Base-by-base conservation (phyloP, 2,329 filamentous ascomycete genomes). In the Microcyclosporella mali region DNA sequence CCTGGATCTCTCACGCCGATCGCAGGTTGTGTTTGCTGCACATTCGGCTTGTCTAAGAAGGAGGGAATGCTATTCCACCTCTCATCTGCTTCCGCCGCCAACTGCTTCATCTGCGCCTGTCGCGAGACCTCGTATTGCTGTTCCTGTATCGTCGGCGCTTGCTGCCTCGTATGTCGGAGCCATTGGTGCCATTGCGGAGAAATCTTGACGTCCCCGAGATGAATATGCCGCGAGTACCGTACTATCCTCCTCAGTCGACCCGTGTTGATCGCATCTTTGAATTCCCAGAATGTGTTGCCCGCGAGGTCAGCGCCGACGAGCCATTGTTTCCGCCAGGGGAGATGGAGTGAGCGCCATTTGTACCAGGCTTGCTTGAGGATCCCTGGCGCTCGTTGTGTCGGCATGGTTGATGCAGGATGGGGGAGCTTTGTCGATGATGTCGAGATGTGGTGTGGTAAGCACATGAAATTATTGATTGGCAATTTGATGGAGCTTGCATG, bases 201-300 rank as follows among this genome's bases (percentile, higher is more conserved):
- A 31, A 82, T 72, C 53, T 81, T 70, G 31, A 82, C 74, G 56
- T 83, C 79, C 43, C 70, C 68, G 54, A 73, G 73, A 56, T 81
- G 75, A 7, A 70, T 72, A 12, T 44, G 40, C 29, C 49, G 66
- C 66, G 6, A 67, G 52, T 74, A 76, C 52, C 76, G 71, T 43
- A 81, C 77, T 14, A 82, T 82, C 21, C 79, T 70, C 29, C 79
- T 72, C 48, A 70, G 68, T 33, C 78, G 71, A 31, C 67, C 64
- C 30, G 73, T 61, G 51, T 78, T 76, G 42, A 78, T 48, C 14
- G 68, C 64, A 56, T 81, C 77, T 56, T 75, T 77, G 63, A 82
- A 82, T 56, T 81, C 78, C 79, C 79, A 83, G 61, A 74, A 83
- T 8, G 78, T 82, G 63, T 82, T 82, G 47, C 79, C 79, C 15